Conservation (phyloP, 164 flowering plant genomes). For the Saururus chinensis region DNA sequence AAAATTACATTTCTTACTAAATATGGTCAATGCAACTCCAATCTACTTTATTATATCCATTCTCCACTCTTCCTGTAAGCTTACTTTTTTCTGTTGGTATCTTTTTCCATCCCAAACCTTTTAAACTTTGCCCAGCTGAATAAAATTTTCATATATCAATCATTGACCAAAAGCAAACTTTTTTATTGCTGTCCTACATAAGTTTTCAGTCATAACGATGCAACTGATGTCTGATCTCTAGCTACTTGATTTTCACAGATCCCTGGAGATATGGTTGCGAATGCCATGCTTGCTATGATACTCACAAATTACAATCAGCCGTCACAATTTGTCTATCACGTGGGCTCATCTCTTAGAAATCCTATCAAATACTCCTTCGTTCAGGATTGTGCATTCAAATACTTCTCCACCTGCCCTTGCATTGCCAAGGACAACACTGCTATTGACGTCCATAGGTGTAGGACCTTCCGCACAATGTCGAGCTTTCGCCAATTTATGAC, state of each 20-base stretch:
- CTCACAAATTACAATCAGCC: slow-evolving; percentile 33
- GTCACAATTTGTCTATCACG: slow-evolving; percentile 32
- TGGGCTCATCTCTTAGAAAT: slow-evolving; percentile 53
- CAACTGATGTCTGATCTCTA: neutral
- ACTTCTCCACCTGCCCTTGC: slow-evolving; percentile 48
- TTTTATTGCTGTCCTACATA: no score
- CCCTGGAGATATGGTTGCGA: slow-evolving; percentile 88
- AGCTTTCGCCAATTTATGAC: slow-evolving; percentile 47
- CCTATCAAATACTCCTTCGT: slow-evolving; percentile 19
- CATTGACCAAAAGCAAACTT: no score
- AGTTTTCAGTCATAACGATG: neutral
- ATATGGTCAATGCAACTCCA: no score
- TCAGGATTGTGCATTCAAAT: slow-evolving; percentile 16
- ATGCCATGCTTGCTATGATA: slow-evolving; percentile 55
- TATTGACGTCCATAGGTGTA: slow-evolving; percentile 28
- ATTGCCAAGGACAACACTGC: slow-evolving; percentile 42
- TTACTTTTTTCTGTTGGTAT: no score
- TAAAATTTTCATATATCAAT: no score
- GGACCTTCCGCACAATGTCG: slow-evolving; percentile 20
- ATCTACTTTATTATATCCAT: no score
- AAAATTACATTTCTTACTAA: no score
- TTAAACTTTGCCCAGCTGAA: no score
- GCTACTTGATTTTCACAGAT: slow-evolving; percentile 33
- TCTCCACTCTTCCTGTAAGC: no score
- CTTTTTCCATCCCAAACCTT: no score